A percentile compares a stretch with the other conserved stretches of the same genome.
Evolutionary conservation across 352 stramenopile genomes (phyloP).

Genomic region (Phytopythium kandeliae): DNA sequence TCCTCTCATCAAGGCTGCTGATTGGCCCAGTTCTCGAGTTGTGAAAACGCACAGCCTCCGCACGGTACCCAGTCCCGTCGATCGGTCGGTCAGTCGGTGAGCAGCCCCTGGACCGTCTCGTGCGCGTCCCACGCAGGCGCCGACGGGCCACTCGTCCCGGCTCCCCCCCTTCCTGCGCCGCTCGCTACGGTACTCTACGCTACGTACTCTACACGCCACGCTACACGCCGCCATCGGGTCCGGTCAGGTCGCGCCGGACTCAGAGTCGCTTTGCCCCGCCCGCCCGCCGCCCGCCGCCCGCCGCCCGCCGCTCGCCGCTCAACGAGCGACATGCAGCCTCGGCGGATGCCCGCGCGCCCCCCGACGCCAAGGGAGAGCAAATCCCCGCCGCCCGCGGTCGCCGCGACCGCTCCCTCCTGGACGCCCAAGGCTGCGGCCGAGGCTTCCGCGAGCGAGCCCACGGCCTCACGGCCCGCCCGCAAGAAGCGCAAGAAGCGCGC

Average conservation of each 20-base stretch:
- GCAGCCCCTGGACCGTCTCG: not conserved
- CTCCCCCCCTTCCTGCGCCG: no score
- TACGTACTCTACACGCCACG: no score
- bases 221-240: no score
- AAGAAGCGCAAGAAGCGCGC: not conserved
- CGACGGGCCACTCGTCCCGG: not conserved
- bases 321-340: slow-evolving; percentile 2
- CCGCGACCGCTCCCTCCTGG: not conserved
- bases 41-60: no score
- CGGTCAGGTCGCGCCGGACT: no score
- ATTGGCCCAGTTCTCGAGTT: no score
- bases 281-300: no score
- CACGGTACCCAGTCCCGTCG: no score
- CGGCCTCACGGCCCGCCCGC: not conserved
- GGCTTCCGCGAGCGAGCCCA: not conserved
- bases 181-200: no score
- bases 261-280: not conserved
- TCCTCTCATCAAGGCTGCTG: no score
- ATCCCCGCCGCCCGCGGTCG: not conserved
- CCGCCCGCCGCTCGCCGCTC: no score
- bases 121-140: not conserved
- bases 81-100: no score
- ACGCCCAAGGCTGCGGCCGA: not conserved
- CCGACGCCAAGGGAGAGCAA: not conserved
- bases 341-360: slow-evolving; percentile 1